Base-by-base conservation (phyloP, 495 filamentous ascomycete genomes). In the Penicillium odoratum region DNA sequence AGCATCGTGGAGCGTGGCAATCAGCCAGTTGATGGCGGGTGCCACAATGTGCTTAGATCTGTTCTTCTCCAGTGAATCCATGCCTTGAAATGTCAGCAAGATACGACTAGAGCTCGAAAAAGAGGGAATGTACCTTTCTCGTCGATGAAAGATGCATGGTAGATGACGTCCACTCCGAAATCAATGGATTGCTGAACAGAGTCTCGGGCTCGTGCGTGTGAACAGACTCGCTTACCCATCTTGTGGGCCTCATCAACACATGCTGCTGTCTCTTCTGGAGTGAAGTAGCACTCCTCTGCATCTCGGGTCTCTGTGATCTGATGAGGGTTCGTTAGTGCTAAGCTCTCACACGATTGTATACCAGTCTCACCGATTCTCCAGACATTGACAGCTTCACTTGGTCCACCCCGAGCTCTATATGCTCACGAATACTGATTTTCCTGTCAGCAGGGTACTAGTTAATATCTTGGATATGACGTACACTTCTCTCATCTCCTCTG, bases 301-400 rank as follows among this genome's bases (percentile, higher is more conserved):
- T 67, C 60, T 30, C 77, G 68, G 10, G 53, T 75, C 47, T 82
- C 77, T 10, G 56, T 60, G 29, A 70, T 68, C 57, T 60, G 45
- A 25, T 55, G 67, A 9, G 38, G 15, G 7, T 50, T 25, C 40
- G 46, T 63, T 21, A 21, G 21, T 21, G 21, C 21, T 21, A 1
- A 21, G 21, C 21, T 21, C 21, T 21, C 21, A 21, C 21, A 2
- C 21, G 21, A 2, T 21, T 21, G 21, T 21, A 11, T 26, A 18
- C 1, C 5, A 11, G 42, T 3, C 33, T 16, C 36, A 77, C 67
- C 51, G 75, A 68, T 60, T 81, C 78, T 7, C 80, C 80, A 5
- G 77, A 78, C 77, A 83, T 82, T 29, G 69, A 73, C 30, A 83
- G 67, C 59, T 83, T 83, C 55, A 83, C 70, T 44, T 81, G 76